Conservation (phyloP, 345 rosid genomes). For the Linum usitatissimum region DNA sequence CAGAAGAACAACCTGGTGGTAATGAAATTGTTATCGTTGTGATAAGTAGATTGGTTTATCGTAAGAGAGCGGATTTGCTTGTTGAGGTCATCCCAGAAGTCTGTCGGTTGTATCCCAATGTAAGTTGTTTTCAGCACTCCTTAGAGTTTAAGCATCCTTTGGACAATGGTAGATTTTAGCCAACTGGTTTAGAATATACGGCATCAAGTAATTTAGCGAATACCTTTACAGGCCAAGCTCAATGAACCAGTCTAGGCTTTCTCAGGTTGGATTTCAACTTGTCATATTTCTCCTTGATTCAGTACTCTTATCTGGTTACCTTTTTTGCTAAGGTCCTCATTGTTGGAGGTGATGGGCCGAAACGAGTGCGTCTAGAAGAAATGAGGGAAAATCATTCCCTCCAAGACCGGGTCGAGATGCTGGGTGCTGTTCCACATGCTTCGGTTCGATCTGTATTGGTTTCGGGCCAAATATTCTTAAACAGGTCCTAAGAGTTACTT, state of each 20-base stretch:
- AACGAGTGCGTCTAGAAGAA: constrained; percentile 80
- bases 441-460: constrained; percentile 67
- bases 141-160: not conserved
- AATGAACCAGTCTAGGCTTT: not conserved
- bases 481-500: constrained; percentile 37
- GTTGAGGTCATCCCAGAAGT: constrained; percentile 95
- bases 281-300: not conserved
- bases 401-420: constrained; percentile 92
- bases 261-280: not conserved
- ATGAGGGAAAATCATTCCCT: constrained; percentile 97
- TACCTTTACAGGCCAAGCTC: not conserved
- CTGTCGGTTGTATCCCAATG: constrained; percentile 59
- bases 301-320: not conserved
- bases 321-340: constrained; percentile 55
- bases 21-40: constrained; percentile 73
- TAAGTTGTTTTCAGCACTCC: constrained; percentile 27
- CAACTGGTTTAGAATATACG: not conserved
- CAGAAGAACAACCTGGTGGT: constrained; percentile 36
- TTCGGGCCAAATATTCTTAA: constrained; percentile 79
- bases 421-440: constrained; percentile 89
- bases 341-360: constrained; percentile 95
- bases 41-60: constrained; percentile 88
- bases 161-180: not conserved
- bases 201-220: not conserved
- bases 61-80: constrained; percentile 92